phyloP scores from a whole-genome alignment of 805 yeast species.

The Barnettozyma populi region DNA sequence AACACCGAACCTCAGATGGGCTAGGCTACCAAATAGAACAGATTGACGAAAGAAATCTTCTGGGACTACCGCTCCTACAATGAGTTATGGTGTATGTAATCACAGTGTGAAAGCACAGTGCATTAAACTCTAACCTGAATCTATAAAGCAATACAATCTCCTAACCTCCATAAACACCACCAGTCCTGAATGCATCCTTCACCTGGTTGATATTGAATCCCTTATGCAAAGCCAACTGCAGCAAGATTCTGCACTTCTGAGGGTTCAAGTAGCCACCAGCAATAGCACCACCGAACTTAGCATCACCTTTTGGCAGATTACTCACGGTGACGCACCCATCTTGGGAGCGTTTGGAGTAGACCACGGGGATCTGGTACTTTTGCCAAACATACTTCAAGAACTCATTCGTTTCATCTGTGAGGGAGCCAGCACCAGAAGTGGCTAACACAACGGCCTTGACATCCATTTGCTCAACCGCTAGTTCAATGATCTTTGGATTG shows the following conservation, averaged over 20 bases:
- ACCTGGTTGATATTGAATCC: slow-evolving; percentile 30
- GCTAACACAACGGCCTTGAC: slow-evolving; percentile 58
- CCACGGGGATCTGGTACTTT: slow-evolving; percentile 43
- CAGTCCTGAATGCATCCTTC: slow-evolving; percentile 31
- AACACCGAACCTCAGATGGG: neutral
- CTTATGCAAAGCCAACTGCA: slow-evolving; percentile 47
- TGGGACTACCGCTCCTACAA: too few species aligned
- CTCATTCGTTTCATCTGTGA: slow-evolving; percentile 45
- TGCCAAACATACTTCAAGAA: slow-evolving; percentile 35
- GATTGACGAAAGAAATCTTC: too few species aligned
- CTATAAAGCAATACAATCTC: too few species aligned
- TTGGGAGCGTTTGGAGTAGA: slow-evolving; percentile 62
- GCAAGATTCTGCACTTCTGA: slow-evolving; percentile 52
- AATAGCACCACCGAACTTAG: slow-evolving; percentile 37
- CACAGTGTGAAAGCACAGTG: neutral
- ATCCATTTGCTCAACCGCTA: slow-evolving; percentile 39
- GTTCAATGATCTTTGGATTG: slow-evolving; percentile 40
- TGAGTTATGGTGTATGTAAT: too few species aligned
- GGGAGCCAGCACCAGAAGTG: slow-evolving; percentile 68
- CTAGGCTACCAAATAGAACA: too few species aligned
- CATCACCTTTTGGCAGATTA: slow-evolving; percentile 21
- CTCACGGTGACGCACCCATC: slow-evolving; percentile 62
- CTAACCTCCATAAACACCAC: slow-evolving; percentile 39
- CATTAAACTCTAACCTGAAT: too few species aligned
- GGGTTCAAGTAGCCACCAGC: slow-evolving; percentile 66